Evolutionary conservation across 148 eudicot genomes (phyloP).

Genomic region (Cornus florida): DNA sequence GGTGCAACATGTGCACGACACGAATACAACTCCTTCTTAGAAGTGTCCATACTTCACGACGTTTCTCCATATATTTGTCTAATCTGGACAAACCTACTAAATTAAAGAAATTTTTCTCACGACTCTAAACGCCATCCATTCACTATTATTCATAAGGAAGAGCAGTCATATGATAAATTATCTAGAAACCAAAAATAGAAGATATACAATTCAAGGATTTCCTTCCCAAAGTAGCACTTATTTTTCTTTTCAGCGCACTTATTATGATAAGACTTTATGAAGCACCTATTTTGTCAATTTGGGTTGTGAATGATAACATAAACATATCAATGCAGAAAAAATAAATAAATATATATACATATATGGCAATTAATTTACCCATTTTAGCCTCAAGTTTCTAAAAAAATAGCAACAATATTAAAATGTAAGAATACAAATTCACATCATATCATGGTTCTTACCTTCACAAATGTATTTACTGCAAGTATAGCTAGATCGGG

Average conservation of each 20-base stretch:
- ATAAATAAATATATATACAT: too few species aligned
- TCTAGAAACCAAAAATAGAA: too few species aligned
- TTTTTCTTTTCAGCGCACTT: not conserved
- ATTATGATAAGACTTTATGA: not conserved
- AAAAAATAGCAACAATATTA: not conserved
- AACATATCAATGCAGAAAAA: not conserved
- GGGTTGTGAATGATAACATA: not conserved
- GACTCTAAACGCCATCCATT: too few species aligned
- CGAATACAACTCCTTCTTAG: too few species aligned
- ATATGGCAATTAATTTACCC: too few species aligned
- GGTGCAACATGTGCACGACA: too few species aligned
- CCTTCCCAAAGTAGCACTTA: not conserved
- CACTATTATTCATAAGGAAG: too few species aligned
- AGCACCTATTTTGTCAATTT: not conserved
- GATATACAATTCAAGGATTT: not conserved
- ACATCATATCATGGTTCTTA: slow-evolving; percentile 24
- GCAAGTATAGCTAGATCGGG: slow-evolving; percentile 99
- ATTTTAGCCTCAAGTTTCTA: not conserved
- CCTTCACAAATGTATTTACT: slow-evolving; percentile 98
- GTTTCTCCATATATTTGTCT: too few species aligned
- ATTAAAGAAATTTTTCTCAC: too few species aligned
- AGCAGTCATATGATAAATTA: too few species aligned
- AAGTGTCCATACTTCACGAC: too few species aligned
- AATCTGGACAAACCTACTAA: too few species aligned
- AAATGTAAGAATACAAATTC: not conserved